Conservation (phyloP, 2,329 filamentous ascomycete species). For the Cryphonectria japonica region DNA sequence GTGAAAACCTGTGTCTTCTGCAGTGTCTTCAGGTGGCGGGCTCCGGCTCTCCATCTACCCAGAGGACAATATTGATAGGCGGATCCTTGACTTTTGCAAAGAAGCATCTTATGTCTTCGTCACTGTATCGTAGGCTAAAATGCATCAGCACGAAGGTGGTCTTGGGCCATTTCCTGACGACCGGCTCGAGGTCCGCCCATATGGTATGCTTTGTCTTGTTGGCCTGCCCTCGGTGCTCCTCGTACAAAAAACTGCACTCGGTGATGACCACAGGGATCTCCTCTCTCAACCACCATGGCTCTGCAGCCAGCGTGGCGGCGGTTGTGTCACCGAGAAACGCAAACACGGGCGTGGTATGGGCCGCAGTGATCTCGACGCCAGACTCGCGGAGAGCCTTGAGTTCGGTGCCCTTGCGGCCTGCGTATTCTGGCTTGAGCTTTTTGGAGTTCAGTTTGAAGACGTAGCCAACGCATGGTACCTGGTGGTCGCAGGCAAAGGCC, state of each 20-base stretch:
- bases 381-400: slow-evolving; percentile 44
- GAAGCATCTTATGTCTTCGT: slow-evolving; percentile 45
- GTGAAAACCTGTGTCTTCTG: not conserved
- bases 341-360: slow-evolving; percentile 46
- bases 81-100: slow-evolving; percentile 45
- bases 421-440: slow-evolving; percentile 45
- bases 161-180: slow-evolving; percentile 46
- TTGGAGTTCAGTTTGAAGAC: slow-evolving; percentile 46
- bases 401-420: slow-evolving; percentile 40
- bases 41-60: slow-evolving; percentile 44
- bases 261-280: slow-evolving; percentile 52
- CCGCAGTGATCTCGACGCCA: slow-evolving; percentile 45
- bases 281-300: slow-evolving; percentile 44
- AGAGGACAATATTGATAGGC: slow-evolving; percentile 50
- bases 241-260: slow-evolving; percentile 52
- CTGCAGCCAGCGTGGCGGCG: slow-evolving; percentile 43
- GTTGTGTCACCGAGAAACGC: slow-evolving; percentile 55
- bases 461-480: slow-evolving; percentile 52
- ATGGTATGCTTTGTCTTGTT: slow-evolving; percentile 52
- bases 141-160: slow-evolving; percentile 53
- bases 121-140: slow-evolving; percentile 51
- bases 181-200: slow-evolving; percentile 50
- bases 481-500: slow-evolving; percentile 51
- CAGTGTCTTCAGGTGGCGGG: not conserved
- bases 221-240: slow-evolving; percentile 48